phyloP scores from a whole-genome alignment of 179 eudicot genomes.

The Heliamphora ciliata region DNA sequence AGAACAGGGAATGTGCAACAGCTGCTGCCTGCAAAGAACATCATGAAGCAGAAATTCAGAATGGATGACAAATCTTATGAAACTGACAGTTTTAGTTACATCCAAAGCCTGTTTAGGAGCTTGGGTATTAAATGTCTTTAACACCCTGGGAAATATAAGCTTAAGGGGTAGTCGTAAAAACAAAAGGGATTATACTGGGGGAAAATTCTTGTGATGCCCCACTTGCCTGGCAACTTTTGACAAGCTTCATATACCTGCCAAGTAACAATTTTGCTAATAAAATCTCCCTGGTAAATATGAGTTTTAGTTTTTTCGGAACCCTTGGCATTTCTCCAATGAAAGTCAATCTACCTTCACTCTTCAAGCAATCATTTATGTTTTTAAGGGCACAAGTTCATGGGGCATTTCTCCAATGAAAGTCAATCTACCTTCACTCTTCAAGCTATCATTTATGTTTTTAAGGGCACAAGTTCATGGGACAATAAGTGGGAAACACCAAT shows the following conservation, averaged over 20 bases:
- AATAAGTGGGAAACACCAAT: background rate
- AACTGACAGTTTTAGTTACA: background rate
- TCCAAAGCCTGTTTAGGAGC: too few species aligned
- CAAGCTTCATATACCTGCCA: background rate
- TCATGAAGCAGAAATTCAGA: slow-evolving; percentile 14
- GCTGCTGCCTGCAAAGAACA: slow-evolving; percentile 70
- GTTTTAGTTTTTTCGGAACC: background rate
- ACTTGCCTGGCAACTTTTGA: background rate
- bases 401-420: background rate
- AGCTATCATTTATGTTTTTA: background rate
- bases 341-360: too few species aligned
- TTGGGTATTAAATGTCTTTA: too few species aligned
- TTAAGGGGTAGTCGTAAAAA: too few species aligned
- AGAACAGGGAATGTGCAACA: slow-evolving; percentile 77
- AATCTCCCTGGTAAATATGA: background rate
- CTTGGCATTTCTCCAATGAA: too few species aligned
- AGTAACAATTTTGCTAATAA: background rate
- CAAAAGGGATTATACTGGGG: too few species aligned
- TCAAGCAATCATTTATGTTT: too few species aligned
- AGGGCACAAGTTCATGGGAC: background rate
- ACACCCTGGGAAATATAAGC: too few species aligned
- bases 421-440: background rate
- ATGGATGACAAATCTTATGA: background rate
- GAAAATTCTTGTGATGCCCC: background rate
- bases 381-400: too few species aligned